phyloP scores from a whole-genome alignment of 352 stramenopile species.

The Blastocystis sp. region DNA sequence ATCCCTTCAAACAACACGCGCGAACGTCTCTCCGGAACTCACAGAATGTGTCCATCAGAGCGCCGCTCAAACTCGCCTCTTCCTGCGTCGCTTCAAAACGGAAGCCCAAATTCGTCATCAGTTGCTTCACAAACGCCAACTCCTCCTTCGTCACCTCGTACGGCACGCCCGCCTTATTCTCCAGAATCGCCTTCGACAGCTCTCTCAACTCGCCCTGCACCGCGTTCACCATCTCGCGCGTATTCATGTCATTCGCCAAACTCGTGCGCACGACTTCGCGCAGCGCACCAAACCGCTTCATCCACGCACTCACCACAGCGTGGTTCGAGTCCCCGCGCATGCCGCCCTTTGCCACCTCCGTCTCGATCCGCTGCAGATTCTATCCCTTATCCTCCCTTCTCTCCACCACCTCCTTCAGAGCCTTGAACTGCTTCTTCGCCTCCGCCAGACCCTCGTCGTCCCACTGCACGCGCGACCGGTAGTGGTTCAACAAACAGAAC shows the following conservation, averaged over 20 bases:
- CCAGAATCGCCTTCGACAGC: constrained; percentile 3
- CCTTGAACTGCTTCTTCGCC: constrained; percentile 15
- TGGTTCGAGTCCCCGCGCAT: background rate
- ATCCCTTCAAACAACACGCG: constrained; percentile 8
- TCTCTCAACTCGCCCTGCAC: constrained; percentile 5
- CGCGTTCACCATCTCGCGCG: constrained; percentile 12
- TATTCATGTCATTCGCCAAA: constrained; percentile 27
- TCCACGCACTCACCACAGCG: background rate
- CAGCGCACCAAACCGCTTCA: background rate
- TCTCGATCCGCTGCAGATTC: constrained; percentile 6
- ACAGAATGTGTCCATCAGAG: constrained; percentile 45
- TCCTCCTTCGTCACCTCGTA: background rate
- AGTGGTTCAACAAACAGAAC: constrained; percentile 66
- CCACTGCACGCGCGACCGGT: constrained; percentile 26
- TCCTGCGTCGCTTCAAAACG: background rate
- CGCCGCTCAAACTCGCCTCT: no score
- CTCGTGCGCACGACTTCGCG: background rate
- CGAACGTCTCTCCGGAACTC: constrained; percentile 15
- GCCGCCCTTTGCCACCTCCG: constrained; percentile 3
- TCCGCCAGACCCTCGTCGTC: constrained; percentile 25
- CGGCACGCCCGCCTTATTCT: background rate
- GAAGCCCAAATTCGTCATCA: constrained; percentile 34
- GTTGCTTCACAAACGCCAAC: background rate
- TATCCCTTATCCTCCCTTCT: background rate
- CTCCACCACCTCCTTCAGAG: background rate